Conservation (phyloP, 2,329 filamentous ascomycete genomes). For the Kalmusia sp. region DNA sequence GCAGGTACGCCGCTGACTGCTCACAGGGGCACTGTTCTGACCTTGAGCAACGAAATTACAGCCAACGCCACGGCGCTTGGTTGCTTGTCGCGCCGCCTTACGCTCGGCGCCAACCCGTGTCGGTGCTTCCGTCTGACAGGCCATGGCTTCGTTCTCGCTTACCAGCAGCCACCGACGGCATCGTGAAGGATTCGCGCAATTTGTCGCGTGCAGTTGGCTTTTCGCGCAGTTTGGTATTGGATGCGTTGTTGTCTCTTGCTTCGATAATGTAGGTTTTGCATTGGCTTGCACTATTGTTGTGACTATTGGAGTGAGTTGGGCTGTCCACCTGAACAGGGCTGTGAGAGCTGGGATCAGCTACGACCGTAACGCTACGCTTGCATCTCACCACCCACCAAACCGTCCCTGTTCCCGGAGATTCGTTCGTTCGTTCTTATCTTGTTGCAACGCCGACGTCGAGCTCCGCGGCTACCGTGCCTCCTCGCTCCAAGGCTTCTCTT, state of each 20-base stretch:
- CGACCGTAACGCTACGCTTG: background rate
- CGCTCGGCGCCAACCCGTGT: background rate
- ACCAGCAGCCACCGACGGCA: background rate
- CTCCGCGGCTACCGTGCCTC: background rate
- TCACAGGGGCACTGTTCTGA: constrained; percentile 2
- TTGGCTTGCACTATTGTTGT: too few relatives aligned
- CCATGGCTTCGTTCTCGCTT: constrained; percentile 2
- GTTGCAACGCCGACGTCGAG: background rate
- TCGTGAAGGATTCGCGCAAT: background rate
- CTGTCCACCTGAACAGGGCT: too few relatives aligned
- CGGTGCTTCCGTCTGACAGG: background rate
- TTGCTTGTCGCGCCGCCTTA: background rate
- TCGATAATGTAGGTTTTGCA: too few relatives aligned
- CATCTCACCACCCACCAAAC: background rate
- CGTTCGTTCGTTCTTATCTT: background rate
- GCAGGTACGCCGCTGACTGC: background rate
- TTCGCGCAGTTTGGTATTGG: background rate
- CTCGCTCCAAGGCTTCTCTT: background rate
- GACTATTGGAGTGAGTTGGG: too few relatives aligned
- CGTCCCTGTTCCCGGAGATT: background rate
- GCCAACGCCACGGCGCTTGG: constrained; percentile 8
- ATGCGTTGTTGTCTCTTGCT: too few relatives aligned
- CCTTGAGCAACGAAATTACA: constrained; percentile 9
- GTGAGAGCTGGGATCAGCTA: background rate
- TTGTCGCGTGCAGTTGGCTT: background rate